These are phyloP conservation scores for Populus tomentosa DNA, from an alignment of 441 rosid species.

Conservation along the genomic window DNA sequence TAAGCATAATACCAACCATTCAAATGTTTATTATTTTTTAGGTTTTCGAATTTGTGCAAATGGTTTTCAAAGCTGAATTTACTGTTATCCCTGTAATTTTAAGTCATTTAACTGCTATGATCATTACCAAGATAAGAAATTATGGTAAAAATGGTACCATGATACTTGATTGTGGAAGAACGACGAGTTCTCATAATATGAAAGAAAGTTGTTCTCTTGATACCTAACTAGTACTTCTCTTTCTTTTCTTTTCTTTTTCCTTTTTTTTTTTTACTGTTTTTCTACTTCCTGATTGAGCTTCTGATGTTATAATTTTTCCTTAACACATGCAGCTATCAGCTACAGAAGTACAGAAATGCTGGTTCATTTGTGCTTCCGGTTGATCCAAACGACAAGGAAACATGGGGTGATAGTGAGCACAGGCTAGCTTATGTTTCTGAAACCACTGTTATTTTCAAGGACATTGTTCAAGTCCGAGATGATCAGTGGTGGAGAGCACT, in stretches of 20 bases:
- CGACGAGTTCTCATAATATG: not conserved
- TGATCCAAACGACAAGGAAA: constrained; percentile 75
- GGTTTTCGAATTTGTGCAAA: not conserved
- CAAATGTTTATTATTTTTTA: not conserved
- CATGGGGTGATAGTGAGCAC: constrained; percentile 99
- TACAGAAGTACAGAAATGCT: constrained; percentile 88
- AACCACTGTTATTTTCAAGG: constrained; percentile 95
- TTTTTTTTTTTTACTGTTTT: not conserved
- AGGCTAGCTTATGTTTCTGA: constrained; percentile 93
- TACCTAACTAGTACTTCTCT: not conserved
- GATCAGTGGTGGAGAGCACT: constrained; percentile 98
- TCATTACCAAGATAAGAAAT: not conserved
- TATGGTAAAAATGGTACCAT: not conserved
- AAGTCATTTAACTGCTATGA: not conserved
- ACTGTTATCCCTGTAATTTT: not conserved
- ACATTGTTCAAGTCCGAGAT: constrained; percentile 82
- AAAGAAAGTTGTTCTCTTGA: not conserved
- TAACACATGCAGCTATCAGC: constrained; percentile 72
- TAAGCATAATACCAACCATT: not conserved
- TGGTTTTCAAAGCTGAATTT: not conserved
- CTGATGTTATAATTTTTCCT: constrained; percentile 6
- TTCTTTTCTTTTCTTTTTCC: not conserved
- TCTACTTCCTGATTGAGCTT: not conserved
- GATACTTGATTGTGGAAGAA: not conserved
- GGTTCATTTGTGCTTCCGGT: constrained; percentile 92